Percentiles rank a stretch among this genome's conserved stretches.
Conservation (phyloP, 2,329 filamentous ascomycete species). For the Xylariales sp. region DNA sequence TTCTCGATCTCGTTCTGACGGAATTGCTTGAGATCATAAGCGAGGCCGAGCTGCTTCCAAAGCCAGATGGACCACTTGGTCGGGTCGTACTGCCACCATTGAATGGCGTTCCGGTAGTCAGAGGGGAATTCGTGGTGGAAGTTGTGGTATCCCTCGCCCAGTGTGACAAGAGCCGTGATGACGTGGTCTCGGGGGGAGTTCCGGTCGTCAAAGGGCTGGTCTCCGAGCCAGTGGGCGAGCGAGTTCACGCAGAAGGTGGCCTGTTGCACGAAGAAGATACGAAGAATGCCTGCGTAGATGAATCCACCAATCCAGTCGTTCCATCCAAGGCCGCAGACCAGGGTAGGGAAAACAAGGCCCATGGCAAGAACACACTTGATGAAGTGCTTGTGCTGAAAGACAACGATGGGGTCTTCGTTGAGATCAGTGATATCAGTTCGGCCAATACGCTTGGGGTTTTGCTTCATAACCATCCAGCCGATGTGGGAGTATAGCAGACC, state of each 20-base stretch:
- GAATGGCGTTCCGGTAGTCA: constrained; percentile 66
- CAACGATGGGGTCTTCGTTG: constrained; percentile 45
- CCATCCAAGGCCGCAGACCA: constrained; percentile 43
- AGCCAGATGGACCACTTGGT: constrained; percentile 68
- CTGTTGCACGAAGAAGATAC: constrained; percentile 48
- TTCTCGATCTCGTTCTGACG: constrained; percentile 65
- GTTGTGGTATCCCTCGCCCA: constrained; percentile 69
- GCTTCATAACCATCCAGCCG: constrained; percentile 51
- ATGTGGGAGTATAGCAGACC: constrained; percentile 45
- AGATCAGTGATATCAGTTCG: constrained; percentile 46
- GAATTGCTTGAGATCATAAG: constrained; percentile 65
- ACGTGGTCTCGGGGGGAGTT: constrained; percentile 66
- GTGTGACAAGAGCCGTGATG: constrained; percentile 61
- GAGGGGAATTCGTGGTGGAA: constrained; percentile 71
- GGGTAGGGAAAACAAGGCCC: constrained; percentile 41
- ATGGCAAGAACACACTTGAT: constrained; percentile 42
- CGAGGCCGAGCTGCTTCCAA: constrained; percentile 63
- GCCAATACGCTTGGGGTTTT: constrained; percentile 47
- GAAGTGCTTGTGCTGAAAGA: constrained; percentile 45
- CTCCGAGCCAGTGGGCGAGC: constrained; percentile 49
- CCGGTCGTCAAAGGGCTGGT: constrained; percentile 67
- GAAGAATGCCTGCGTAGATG: constrained; percentile 46
- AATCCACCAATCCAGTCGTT: constrained; percentile 44
- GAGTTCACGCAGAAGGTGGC: constrained; percentile 51
- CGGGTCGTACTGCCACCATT: constrained; percentile 67